Evolutionary conservation across 176 grass and related monocot genomes (phyloP).

Genomic region (Miscanthus lutarioriparius): DNA sequence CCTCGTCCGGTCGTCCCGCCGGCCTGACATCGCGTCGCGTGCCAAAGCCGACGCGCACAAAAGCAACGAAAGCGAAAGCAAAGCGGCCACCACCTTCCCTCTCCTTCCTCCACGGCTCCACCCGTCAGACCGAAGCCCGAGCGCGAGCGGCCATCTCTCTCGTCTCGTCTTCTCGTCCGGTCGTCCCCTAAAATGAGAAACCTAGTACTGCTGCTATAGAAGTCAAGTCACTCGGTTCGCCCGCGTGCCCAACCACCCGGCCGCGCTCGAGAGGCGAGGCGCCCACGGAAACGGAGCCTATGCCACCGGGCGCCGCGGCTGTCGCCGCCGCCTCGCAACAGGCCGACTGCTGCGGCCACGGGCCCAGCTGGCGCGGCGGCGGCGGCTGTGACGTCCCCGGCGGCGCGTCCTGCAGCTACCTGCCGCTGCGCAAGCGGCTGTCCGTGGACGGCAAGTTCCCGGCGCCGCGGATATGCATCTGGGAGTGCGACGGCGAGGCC

Average conservation of each 20-base stretch:
- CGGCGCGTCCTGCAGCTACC: constrained; percentile 43
- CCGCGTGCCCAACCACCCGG: not conserved
- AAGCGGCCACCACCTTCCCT: constrained; percentile 16
- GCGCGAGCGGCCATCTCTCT: constrained; percentile 7
- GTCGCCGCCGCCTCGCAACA: not conserved
- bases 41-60: constrained; percentile 59
- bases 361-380: not conserved
- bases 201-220: constrained; percentile 47
- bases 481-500: constrained; percentile 83
- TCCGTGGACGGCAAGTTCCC: constrained; percentile 51
- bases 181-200: constrained; percentile 37
- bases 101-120: not conserved
- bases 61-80: constrained; percentile 59
- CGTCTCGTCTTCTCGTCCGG: not conserved
- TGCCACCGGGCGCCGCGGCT: constrained; percentile 34
- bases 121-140: constrained; percentile 35
- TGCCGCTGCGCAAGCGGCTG: constrained; percentile 51
- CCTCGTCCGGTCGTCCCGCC: not conserved
- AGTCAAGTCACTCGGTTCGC: not conserved
- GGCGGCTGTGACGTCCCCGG: not conserved
- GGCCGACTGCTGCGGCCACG: constrained; percentile 34
- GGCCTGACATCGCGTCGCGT: constrained; percentile 44
- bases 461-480: constrained; percentile 77
- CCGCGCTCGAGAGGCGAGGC: constrained; percentile 15
- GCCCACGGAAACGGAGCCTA: constrained; percentile 34